Percentiles rank a stretch among this genome's conserved stretches.
Conservation (phyloP, 352 stramenopile genomes). For the Globisporangium camurandrum region DNA sequence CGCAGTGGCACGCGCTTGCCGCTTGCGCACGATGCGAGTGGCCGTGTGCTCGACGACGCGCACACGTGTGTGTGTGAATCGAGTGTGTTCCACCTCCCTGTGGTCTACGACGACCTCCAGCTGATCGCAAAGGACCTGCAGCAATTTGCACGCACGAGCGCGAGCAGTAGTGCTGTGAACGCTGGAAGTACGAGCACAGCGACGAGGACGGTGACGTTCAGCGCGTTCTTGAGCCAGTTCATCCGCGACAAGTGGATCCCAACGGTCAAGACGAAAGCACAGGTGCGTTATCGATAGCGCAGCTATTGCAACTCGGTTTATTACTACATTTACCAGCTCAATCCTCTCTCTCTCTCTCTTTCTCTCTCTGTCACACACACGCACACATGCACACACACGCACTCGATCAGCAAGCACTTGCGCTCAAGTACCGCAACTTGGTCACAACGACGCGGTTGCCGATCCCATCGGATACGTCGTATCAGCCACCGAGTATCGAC, state of each 20-base stretch:
- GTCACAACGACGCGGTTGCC: conserved; percentile 39
- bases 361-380: too few species aligned
- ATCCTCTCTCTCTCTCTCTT: background rate
- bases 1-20: conserved; percentile 13
- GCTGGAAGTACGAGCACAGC: conserved; percentile 20
- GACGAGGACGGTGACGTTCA: too few species aligned
- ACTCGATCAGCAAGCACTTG: conserved; percentile 35
- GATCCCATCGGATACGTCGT: conserved; percentile 64
- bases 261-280: conserved; percentile 62
- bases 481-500: conserved; percentile 69
- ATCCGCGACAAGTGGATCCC: conserved; percentile 69
- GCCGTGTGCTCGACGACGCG: conserved; percentile 17
- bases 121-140: conserved; percentile 52
- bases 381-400: background rate
- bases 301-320: background rate
- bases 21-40: conserved; percentile 16
- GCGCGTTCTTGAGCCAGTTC: conserved; percentile 57
- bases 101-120: conserved; percentile 67
- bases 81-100: conserved; percentile 67
- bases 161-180: conserved; percentile 12
- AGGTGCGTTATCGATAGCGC: conserved; percentile 16
- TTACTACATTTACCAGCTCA: background rate
- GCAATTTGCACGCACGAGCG: conserved; percentile 24
- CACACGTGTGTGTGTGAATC: conserved; percentile 49
- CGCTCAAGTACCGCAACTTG: conserved; percentile 39